Conservation (phyloP, 2,329 filamentous ascomycete species). For the Neonectria coccinea region DNA sequence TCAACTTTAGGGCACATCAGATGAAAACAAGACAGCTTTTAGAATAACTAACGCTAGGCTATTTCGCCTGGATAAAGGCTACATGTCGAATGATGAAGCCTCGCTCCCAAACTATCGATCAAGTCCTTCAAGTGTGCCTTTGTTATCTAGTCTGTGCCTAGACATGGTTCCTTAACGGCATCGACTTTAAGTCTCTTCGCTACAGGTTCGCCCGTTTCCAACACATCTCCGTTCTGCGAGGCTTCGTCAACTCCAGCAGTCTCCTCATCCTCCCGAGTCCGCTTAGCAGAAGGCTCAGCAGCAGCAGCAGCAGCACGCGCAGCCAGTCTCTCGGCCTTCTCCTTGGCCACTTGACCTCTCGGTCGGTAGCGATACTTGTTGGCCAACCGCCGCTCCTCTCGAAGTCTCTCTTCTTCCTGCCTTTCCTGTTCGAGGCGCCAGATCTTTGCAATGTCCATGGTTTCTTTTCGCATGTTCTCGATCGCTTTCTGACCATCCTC, state of each 20-base stretch:
- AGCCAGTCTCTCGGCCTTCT: conserved; percentile 28
- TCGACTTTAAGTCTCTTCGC: conserved; percentile 1
- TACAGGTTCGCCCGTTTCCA: background rate
- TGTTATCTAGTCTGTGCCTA: background rate
- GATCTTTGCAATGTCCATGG: conserved; percentile 33
- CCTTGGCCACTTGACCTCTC: conserved; percentile 35
- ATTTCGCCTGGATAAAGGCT: background rate
- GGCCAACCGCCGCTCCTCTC: conserved; percentile 37
- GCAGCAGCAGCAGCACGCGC: conserved; percentile 26
- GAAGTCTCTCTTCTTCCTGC: conserved; percentile 27
- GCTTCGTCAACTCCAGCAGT: background rate
- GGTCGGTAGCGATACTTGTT: conserved; percentile 42
- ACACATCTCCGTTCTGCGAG: background rate
- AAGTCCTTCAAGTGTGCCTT: background rate
- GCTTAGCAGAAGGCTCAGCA: conserved; percentile 15
- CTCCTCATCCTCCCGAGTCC: background rate
- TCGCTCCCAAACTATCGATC: background rate
- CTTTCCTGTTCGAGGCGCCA: conserved; percentile 30
- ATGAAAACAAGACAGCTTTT: background rate
- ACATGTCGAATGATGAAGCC: background rate
- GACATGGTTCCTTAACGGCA: background rate
- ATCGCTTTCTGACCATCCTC: conserved; percentile 33
- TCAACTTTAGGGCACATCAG: background rate
- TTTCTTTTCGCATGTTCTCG: conserved; percentile 35
- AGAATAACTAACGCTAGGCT: too few species aligned